phyloP scores from a whole-genome alignment of 768 basidiomycete genomes.

The Mycena epipterygia region DNA sequence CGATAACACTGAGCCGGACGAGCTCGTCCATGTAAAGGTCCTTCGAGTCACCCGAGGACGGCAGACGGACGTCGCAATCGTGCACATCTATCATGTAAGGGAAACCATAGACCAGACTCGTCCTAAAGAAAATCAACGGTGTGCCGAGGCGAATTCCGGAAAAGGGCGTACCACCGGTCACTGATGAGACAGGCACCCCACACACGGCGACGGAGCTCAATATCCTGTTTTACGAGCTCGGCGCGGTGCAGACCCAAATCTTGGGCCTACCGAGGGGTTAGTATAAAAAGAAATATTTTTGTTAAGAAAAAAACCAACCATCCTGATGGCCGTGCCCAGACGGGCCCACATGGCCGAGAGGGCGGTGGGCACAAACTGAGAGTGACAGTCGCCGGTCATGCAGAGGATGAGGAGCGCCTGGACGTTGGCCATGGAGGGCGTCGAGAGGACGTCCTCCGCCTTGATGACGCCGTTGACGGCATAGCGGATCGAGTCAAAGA shows the following conservation, averaged over 20 bases:
- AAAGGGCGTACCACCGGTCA: slow-evolving; percentile 84
- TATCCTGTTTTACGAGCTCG: slow-evolving; percentile 84
- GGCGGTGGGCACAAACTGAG: slow-evolving; percentile 88
- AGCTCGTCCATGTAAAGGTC: slow-evolving; percentile 92
- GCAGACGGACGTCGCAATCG: slow-evolving; percentile 95
- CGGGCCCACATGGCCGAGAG: slow-evolving; percentile 90
- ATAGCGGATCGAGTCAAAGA: slow-evolving; percentile 93
- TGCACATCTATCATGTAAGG: slow-evolving; percentile 97
- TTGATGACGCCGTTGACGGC: slow-evolving; percentile 91
- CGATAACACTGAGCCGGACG: slow-evolving; percentile 89
- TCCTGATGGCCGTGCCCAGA: slow-evolving; percentile 89
- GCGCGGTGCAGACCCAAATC: slow-evolving; percentile 96
- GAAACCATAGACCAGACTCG: slow-evolving; percentile 90
- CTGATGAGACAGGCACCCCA: slow-evolving; percentile 97
- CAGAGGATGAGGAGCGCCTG: slow-evolving; percentile 89
- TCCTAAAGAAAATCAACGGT: slow-evolving; percentile 59
- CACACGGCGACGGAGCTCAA: slow-evolving; percentile 89
- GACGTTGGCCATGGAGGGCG: slow-evolving; percentile 87
- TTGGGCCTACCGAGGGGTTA: slow-evolving; percentile 76
- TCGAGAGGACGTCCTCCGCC: slow-evolving; percentile 91
- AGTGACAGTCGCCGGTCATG: slow-evolving; percentile 93
- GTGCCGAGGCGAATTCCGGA: slow-evolving; percentile 3
- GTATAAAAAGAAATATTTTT: background rate
- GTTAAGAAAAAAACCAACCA: slow-evolving; percentile 69
- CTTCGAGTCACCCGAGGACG: slow-evolving; percentile 86